Evolutionary conservation across 2,329 filamentous ascomycete species (phyloP), one percentile per base, ranked within the genome.

Genomic region (Dactylonectria macrodidyma): DNA sequence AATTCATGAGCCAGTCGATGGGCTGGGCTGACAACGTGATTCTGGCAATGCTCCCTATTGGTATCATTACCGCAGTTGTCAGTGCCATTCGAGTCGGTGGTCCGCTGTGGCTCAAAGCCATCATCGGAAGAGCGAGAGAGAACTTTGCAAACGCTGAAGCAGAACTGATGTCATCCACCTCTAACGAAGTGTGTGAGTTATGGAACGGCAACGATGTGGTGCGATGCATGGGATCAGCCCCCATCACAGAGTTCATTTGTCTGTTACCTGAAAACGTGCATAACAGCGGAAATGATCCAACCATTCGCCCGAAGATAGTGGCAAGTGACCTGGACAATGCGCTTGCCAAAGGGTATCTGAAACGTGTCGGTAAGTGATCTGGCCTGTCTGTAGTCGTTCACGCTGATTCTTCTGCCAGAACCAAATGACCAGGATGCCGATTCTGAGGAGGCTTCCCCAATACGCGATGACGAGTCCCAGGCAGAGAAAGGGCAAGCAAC

Each of bases 1-100:
- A 62, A 6, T 61, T 61, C 30, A 33, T 62, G 22, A 56, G 58
- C 33, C 33, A 51, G n/a, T 30, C 58, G 0, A 33, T 61, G 14
- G 47, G 48, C 14, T 51, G 33, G 38, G 41, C 59, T 22, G 50
- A 62, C 5, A 54, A 54, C 10, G 11, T 54, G 30, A 19, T 54
- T 7, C 10, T 54, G 9, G 30, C 50, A 2, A 54, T 54, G 50
- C 30, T 33, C 22, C 50, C 50, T 2, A 4, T 54, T 2, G 10
- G 22, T 4, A 26, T 62, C 11, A n/a, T 55, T 7, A 54, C 50
- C n/a, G 16, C 41, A 7, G 38, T 47, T 4, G 50, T 62, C 22
- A 38, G 50, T 14, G 48, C 59, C 3, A 62, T 62, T 11, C 10
- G 50, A 26, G 38, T 55, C 14, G 48, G 59, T 2, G 50, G 48